Base-by-base conservation (phyloP, 495 filamentous ascomycete species). In the Pyrenula massariospora region DNA sequence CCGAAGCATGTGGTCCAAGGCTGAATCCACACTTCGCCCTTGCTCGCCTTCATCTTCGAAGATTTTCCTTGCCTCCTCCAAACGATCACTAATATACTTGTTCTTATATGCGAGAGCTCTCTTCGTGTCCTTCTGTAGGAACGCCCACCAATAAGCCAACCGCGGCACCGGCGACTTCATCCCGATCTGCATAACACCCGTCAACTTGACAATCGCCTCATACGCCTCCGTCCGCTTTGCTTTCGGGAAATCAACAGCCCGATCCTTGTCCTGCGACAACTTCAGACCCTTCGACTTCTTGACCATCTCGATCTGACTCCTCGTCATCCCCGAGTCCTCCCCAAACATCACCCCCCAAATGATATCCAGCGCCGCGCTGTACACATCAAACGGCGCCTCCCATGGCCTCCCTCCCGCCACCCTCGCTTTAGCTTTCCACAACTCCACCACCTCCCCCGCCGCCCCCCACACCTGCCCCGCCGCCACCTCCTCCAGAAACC, bases 1-100 rank as follows among this genome's bases (percentile, higher is more conserved):
- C 21, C 62, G 56, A 3, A 76, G 42, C n/a, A 74, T 64, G 12
- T 66, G 59, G 56, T 74, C 65, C 50, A 75, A 61, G 8, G 68
- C 73, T 3, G 51, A 69, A 0, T 25, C 54, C 8, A 36, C 23
- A 5, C 56, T 53, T 15, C 60, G 53, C 11, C 56, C 54, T 15
- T 22, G 21, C 57, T 65, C 57, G 11, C 31, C 31, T 8, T 15
- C 31, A 8, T 42, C 31, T 42, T 52, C 56, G 8, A 42, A 11
- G 3, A 58, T 50, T 11, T 36, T 42, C 21, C 24, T 42, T 3
- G 56, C 61, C 22, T 59, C 60, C 22, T 54, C 54, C 22, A 63
- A 50, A 25, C 60, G 55, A 1, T 42, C 54, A 23, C 60, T 50
- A n/a, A 67, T 53, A 49, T 59, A 61, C 10, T 58, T 53, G 10